Percentiles rank a stretch among this genome's conserved stretches.
Evolutionary conservation across 2,329 filamentous ascomycete species (phyloP).

Genomic region (Penicillium sp.): DNA sequence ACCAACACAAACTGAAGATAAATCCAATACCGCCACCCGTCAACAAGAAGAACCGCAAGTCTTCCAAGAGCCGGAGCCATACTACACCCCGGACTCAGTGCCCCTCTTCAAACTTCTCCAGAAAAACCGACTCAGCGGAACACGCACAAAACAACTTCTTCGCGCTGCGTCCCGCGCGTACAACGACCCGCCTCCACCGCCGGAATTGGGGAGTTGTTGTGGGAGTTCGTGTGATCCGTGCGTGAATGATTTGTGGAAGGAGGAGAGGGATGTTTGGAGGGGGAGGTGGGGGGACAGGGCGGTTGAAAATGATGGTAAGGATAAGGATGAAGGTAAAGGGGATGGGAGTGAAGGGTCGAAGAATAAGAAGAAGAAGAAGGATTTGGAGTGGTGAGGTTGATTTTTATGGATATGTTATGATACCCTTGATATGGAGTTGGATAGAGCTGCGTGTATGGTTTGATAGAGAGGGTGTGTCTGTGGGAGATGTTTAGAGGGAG

Average conservation of each 20-base stretch:
- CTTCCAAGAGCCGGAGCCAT: constrained; percentile 21
- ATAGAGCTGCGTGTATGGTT: too few species aligned
- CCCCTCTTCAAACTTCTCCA: constrained; percentile 34
- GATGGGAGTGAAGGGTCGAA: not conserved
- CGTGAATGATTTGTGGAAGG: constrained; percentile 41
- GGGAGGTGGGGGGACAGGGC: constrained; percentile 38
- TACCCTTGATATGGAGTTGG: not conserved
- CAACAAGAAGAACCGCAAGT: not conserved
- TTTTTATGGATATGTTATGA: not conserved
- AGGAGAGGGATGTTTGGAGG: constrained; percentile 40
- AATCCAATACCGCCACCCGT: not conserved
- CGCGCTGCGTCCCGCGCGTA: constrained; percentile 35
- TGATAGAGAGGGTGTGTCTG: too few species aligned
- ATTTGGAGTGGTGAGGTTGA: constrained; percentile 26
- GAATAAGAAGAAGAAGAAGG: constrained; percentile 18
- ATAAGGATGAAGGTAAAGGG: not conserved
- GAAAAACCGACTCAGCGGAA: constrained; percentile 36
- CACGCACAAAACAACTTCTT: constrained; percentile 40
- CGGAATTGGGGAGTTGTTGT: constrained; percentile 40
- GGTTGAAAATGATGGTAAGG: constrained; percentile 8
- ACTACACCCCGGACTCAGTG: constrained; percentile 31
- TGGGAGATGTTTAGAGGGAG: not conserved
- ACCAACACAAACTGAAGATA: not conserved
- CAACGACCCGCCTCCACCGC: constrained; percentile 40
- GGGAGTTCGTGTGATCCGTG: constrained; percentile 44